Conservation (phyloP, 208 protist species). For the Acanthamoeba culbertsoni region DNA sequence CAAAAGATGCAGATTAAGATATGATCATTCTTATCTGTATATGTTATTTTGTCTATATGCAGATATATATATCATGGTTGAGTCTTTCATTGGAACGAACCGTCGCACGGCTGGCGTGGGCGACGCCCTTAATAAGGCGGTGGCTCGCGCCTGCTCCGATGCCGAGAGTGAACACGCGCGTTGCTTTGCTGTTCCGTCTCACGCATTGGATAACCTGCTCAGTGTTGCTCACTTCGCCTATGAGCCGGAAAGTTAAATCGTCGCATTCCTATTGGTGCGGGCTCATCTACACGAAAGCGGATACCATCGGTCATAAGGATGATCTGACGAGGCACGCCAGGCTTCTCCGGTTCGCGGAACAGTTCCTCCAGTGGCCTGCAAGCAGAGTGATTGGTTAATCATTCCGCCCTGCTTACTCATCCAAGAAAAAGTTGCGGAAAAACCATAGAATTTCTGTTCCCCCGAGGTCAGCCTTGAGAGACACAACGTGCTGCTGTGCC, state of each 20-base stretch:
- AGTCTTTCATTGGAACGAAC: too few species aligned
- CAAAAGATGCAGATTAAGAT: not conserved
- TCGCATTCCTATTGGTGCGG: not conserved
- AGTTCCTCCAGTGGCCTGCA: not conserved
- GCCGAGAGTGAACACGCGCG: conserved; percentile 62
- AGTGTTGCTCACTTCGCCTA: conserved; percentile 39
- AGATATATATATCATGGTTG: too few species aligned
- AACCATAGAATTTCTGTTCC: conserved; percentile 45
- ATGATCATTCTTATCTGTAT: not conserved
- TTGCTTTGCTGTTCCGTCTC: not conserved
- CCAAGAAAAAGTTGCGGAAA: not conserved
- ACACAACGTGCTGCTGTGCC: not conserved
- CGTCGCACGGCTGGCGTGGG: not conserved
- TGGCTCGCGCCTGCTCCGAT: conserved; percentile 41
- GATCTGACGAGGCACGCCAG: not conserved
- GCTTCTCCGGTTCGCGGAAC: not conserved
- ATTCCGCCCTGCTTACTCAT: not conserved
- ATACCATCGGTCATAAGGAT: conserved; percentile 56
- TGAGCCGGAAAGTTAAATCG: not conserved
- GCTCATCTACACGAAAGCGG: not conserved
- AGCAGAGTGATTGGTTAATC: not conserved
- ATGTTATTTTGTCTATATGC: not conserved
- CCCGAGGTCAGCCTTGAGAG: conserved; percentile 8
- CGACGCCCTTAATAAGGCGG: not conserved
- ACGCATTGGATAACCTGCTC: conserved; percentile 31